Base-by-base conservation (phyloP, 352 stramenopile species). In the Phytophthora syringae region DNA sequence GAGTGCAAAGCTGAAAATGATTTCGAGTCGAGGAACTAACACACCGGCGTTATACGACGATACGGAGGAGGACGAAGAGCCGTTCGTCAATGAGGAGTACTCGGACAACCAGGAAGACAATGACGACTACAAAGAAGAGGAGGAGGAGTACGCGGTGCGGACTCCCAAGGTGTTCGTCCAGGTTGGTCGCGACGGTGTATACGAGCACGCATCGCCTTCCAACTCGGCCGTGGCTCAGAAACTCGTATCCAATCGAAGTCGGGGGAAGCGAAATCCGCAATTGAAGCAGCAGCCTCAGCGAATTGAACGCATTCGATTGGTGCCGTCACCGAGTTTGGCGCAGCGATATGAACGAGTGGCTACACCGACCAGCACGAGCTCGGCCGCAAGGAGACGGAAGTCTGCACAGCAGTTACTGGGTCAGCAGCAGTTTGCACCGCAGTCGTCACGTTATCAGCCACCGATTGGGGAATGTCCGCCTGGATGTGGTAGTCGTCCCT, bases 161-260 rank as follows among this genome's bases (percentile, higher is more conserved):
- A 52, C 74, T 15, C 77, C 79, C 7, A 77, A 77, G 25, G 66
- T 86, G 20, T 83, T 86, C 42, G 77, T 88, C 22, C 74, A 88
- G 12, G 70, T 84, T 34, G 66, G 70, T 1, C 60, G 60, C 7
- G 61, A 82, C 16, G 72, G 70, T 27, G 65, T 77, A n/a, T 82
- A 73, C 63, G 72, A 82, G 28, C 72, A 75, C 51, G 25, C 53
- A 7, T 63, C 65, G 1, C 30, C 50, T 1, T 52, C 67, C 43
- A 67, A 69, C 21, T 84, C 76, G 1, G 76, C 71, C 1, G 61
- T 84, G 22, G 25, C 74, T 13, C 60, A 74, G 30, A 86, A 82
- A 27, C 49, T 85, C 5, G 63, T 72, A 21, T 55, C 62, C n/a
- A 50, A 79, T 24, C 60, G 76, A 2, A 73, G 42, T 18, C 71